Percentiles rank a stretch among this genome's conserved stretches.
Conservation (phyloP, 345 rosid genomes). For the Pugionium cornutum region DNA sequence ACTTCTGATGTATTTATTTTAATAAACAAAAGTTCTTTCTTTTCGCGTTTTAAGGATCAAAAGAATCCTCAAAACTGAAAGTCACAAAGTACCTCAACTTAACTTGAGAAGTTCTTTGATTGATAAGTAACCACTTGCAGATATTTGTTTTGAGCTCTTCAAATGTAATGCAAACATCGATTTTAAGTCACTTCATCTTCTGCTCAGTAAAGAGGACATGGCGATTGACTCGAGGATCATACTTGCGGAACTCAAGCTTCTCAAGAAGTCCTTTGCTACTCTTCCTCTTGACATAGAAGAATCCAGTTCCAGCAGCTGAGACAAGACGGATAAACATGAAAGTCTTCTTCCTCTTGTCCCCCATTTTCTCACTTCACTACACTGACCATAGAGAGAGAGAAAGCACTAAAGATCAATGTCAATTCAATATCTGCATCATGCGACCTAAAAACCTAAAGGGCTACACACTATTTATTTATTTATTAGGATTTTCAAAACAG, state of each 20-base stretch:
- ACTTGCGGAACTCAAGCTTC: slow-evolving; percentile 93
- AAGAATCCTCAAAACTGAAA: slow-evolving; percentile 5
- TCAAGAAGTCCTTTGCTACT: slow-evolving; percentile 71
- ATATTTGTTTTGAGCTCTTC: not conserved
- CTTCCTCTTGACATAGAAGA: slow-evolving; percentile 95
- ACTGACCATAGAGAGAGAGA: not conserved
- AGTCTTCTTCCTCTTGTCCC: slow-evolving; percentile 47
- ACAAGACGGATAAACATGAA: slow-evolving; percentile 89
- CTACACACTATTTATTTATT: too few relatives aligned
- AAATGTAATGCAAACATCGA: not conserved
- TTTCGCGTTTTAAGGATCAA: not conserved
- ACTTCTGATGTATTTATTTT: too few relatives aligned
- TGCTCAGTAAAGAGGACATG: slow-evolving; percentile 90
- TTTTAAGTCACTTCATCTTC: slow-evolving; percentile 71
- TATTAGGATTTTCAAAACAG: not conserved
- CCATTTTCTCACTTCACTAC: slow-evolving; percentile 48
- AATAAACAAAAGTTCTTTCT: not conserved
- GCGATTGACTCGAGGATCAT: slow-evolving; percentile 88
- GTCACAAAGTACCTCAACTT: slow-evolving; percentile 5
- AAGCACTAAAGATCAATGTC: not conserved
- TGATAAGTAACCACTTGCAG: slow-evolving; percentile 1
- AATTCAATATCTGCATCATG: not conserved
- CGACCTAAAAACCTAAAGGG: not conserved
- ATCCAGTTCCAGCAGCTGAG: slow-evolving; percentile 95
- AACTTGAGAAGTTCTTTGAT: not conserved